Base-by-base conservation (phyloP, 192 early-diverging fungal species). In the Gaertneriomyces semiglobifer region DNA sequence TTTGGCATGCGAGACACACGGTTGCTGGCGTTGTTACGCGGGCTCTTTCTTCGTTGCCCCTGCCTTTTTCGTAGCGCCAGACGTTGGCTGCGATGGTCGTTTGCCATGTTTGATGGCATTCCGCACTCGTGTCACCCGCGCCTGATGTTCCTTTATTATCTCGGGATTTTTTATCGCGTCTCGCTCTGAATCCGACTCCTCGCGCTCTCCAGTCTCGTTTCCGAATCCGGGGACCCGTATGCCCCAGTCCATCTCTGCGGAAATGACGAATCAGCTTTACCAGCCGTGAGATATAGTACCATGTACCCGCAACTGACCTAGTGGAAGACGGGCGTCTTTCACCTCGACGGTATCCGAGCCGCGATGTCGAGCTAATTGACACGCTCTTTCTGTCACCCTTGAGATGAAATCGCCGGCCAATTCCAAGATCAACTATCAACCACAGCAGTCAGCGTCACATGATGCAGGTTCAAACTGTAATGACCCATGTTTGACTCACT, bases 191-290 rank as follows among this genome's bases (percentile, higher is more conserved):
- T 40, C 39, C 44, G 44, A 19, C 45, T 16, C 61, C 19, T 62
- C 14, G 1, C 41, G 18, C 20, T 65, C 51, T n/a, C 7, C 33
- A 7, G 50, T 11, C 19, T 65, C 65, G 5, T 12, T 38, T n/a
- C 66, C 66, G 54, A 76, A 76, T 0, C 74, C 74, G 7, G 74
- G 69, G 12, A 76, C 56, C 53, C 61, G 65, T 8, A 76, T 68
- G 6, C 63, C 53, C 70, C 70, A 76, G 48, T 76, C 71, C 19
- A 46, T 54, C 39, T 76, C 74, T 76, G 44, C 20, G 38, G n/a
- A 53, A 43, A 16, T 14, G 60, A 44, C 14, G 20, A 11, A 6
- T 67, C 11, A 48, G 58, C 7, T 5, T 39, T 66, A 12, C 48
- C 48, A 12, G 12, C 48, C 0, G 48, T n/a, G 2, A 33, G 44